Evolutionary conservation across 1,284 basidiomycete species (phyloP).

Genomic region (Ganoderma resinaceum): DNA sequence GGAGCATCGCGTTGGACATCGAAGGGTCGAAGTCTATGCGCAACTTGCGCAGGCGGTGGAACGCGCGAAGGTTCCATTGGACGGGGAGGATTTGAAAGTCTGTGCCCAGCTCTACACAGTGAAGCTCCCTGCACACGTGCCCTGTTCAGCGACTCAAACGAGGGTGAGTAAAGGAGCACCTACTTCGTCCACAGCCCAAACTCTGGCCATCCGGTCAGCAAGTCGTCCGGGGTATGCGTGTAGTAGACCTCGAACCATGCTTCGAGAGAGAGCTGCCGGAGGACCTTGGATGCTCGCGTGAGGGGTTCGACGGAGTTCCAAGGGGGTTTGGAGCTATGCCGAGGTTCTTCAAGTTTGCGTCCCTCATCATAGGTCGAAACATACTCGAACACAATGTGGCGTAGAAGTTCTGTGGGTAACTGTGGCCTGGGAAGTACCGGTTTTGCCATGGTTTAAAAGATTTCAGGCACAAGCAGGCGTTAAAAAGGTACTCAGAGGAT

Average conservation of each 20-base stretch:
- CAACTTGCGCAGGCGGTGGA: conserved; percentile 28
- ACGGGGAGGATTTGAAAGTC: conserved; percentile 20
- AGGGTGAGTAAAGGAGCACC: not conserved
- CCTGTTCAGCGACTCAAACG: not conserved
- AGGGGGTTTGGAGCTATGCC: conserved; percentile 22
- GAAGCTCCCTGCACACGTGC: conserved; percentile 25
- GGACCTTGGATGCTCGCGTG: conserved; percentile 17
- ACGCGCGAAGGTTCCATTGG: conserved; percentile 25
- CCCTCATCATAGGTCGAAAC: not conserved
- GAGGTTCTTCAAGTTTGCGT: conserved; percentile 6
- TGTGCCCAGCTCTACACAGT: conserved; percentile 26
- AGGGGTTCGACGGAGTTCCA: conserved; percentile 27
- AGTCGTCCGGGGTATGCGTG: conserved; percentile 20
- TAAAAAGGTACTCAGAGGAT: not conserved
- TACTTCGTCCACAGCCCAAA: conserved; percentile 28
- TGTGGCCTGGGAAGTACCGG: not conserved
- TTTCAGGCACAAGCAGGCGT: not conserved
- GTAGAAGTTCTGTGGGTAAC: conserved; percentile 24
- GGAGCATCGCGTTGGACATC: conserved; percentile 27
- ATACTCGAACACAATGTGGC: conserved; percentile 21
- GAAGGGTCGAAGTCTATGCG: conserved; percentile 29
- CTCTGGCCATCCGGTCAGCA: conserved; percentile 27
- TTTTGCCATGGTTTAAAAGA: not conserved
- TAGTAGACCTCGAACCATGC: conserved; percentile 33
- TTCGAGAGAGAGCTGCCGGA: conserved; percentile 27